A percentile compares a stretch with the other conserved stretches of the same genome.
These are phyloP conservation scores for Boletus vermiculosoides DNA, from an alignment of 768 basidiomycete genomes.

Conservation along the genomic window DNA sequence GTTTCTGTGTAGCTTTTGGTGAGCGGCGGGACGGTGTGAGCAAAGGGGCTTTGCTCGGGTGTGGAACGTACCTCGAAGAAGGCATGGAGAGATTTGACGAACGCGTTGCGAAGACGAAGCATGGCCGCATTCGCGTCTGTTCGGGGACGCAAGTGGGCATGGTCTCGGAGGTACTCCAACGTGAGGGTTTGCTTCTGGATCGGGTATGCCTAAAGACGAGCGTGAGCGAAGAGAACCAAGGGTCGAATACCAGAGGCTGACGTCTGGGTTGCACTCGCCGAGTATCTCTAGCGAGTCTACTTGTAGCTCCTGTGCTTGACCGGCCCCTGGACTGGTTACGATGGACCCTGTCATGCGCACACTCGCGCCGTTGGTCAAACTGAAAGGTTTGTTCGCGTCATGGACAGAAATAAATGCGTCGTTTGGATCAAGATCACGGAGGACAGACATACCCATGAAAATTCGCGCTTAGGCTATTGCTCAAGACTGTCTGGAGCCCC, in stretches of 20 bases:
- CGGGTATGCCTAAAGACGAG: slow-evolving; percentile 63
- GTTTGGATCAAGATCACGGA: neutral
- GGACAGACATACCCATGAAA: slow-evolving; percentile 18
- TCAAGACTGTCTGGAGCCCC: slow-evolving; percentile 79
- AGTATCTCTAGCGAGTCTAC: slow-evolving; percentile 49
- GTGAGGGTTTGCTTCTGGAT: slow-evolving; percentile 88
- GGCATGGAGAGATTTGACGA: slow-evolving; percentile 54
- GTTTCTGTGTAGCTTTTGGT: slow-evolving; percentile 44
- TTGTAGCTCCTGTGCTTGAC: slow-evolving; percentile 52
- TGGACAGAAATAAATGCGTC: neutral
- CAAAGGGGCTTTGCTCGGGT: neutral
- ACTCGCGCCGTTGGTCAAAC: slow-evolving; percentile 54
- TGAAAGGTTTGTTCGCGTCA: slow-evolving; percentile 21
- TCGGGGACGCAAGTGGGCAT: slow-evolving; percentile 84
- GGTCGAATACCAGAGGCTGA: slow-evolving; percentile 22
- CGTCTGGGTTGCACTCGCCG: slow-evolving; percentile 60
- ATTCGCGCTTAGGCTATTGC: slow-evolving; percentile 22
- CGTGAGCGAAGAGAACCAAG: slow-evolving; percentile 4
- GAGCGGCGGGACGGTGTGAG: slow-evolving; percentile 10
- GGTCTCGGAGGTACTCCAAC: slow-evolving; percentile 76
- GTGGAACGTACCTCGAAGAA: slow-evolving; percentile 68
- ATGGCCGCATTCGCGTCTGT: slow-evolving; percentile 71
- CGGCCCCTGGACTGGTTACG: slow-evolving; percentile 44
- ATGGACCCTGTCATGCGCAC: slow-evolving; percentile 51
- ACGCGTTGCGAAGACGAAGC: slow-evolving; percentile 65